Conservation (phyloP, 371 early-diverging fungal genomes). For the Rhizopus arrhizus region DNA sequence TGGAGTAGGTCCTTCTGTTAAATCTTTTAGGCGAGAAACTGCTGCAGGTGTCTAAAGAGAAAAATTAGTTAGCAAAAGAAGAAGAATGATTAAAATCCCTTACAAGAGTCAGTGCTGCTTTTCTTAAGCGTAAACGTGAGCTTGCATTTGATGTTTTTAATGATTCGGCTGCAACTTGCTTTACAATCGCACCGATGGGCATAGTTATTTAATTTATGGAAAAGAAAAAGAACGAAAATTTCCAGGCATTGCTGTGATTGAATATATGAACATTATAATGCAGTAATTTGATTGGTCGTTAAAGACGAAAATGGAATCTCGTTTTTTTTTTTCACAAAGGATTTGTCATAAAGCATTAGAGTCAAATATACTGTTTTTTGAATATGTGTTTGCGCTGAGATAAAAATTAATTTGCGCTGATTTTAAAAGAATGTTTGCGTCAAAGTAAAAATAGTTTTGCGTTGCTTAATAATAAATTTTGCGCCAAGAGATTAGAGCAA, state of each 20-base stretch:
- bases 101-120: conserved; percentile 55
- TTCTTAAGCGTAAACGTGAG: conserved; percentile 43
- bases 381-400: conserved; percentile 10
- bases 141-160: conserved; percentile 7
- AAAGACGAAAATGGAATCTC: too few species aligned
- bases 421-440: conserved; percentile 7
- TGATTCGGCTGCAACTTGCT: conserved; percentile 23
- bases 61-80: conserved; percentile 2
- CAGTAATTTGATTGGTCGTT: too few species aligned
- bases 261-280: too few species aligned
- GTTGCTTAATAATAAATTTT: too few species aligned
- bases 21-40: conserved; percentile 62
- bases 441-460: conserved; percentile 10
- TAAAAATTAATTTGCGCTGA: conserved; percentile 10
- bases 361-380: neutral
- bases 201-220: conserved; percentile 3
- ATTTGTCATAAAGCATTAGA: too few species aligned
- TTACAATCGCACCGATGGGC: conserved; percentile 22
- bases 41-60: conserved; percentile 73
- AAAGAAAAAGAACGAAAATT: neutral
- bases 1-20: conserved; percentile 64
- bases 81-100: conserved; percentile 1
- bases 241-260: too few species aligned
- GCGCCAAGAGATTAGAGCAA: too few species aligned
- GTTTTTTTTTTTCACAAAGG: too few species aligned